Conservation (phyloP, 1,284 basidiomycete genomes). For the Heliocybe sulcata region DNA sequence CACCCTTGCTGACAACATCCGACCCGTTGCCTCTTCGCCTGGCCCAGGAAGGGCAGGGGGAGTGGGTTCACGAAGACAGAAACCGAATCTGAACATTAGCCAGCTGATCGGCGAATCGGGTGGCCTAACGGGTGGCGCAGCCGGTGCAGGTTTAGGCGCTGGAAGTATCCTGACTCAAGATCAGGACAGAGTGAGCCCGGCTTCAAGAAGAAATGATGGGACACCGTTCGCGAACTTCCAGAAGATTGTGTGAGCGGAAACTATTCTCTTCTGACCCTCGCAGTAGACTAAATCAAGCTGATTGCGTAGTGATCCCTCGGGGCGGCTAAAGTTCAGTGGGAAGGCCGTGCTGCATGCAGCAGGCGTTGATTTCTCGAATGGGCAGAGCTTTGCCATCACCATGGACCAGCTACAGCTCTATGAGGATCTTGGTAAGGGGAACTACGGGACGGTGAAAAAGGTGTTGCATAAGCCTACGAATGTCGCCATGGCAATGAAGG, state of each 20-base stretch:
- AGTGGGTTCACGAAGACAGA: background rate
- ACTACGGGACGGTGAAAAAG: constrained; percentile 96
- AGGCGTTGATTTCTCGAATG: constrained; percentile 94
- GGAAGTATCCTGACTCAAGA: constrained; percentile 48
- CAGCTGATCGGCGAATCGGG: constrained; percentile 38
- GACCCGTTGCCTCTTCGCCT: constrained; percentile 18
- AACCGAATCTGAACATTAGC: background rate
- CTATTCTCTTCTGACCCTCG: background rate
- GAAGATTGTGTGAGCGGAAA: constrained; percentile 79
- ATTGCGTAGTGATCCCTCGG: constrained; percentile 78
- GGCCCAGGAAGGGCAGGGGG: constrained; percentile 10
- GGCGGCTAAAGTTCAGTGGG: constrained; percentile 87
- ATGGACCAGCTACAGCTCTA: constrained; percentile 91
- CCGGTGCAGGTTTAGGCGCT: constrained; percentile 62
- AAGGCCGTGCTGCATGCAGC: constrained; percentile 91
- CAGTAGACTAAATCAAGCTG: constrained; percentile 1
- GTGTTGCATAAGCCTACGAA: constrained; percentile 93
- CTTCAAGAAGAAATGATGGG: constrained; percentile 36
- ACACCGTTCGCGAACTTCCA: constrained; percentile 91
- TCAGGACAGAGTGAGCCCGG: constrained; percentile 28
- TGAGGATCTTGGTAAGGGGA: constrained; percentile 92
- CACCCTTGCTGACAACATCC: constrained; percentile 22
- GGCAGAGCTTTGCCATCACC: constrained; percentile 90
- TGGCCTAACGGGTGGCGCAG: constrained; percentile 39
- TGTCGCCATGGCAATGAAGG: constrained; percentile 99